A percentile compares a stretch with the other conserved stretches of the same genome.
Evolutionary conservation across 73 alveolate species (phyloP).

Genomic region (Paramecium pentaurelia): DNA sequence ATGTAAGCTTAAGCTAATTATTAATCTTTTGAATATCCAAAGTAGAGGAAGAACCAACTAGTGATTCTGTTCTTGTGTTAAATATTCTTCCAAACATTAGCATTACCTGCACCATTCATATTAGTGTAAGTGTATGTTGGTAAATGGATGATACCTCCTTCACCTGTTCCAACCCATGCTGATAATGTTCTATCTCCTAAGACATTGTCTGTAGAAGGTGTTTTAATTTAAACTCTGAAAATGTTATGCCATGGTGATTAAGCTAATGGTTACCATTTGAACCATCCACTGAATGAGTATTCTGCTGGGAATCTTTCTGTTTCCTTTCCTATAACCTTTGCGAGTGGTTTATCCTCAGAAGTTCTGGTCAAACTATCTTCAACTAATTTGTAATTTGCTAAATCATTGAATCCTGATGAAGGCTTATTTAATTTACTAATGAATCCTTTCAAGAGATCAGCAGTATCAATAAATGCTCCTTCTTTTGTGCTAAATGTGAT

Average conservation of each 20-base stretch:
- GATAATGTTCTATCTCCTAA: conserved; percentile 41
- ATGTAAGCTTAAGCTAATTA: background rate
- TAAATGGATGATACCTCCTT: conserved; percentile 37
- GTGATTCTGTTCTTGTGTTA: conserved; percentile 6
- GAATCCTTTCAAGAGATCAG: background rate
- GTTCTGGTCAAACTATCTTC: background rate
- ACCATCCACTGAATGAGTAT: conserved; percentile 49
- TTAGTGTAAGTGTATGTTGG: conserved; percentile 42
- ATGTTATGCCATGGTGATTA: conserved; percentile 47
- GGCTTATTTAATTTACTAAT: background rate
- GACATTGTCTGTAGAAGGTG: conserved; percentile 24
- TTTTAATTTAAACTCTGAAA: conserved; percentile 39
- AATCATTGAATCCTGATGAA: background rate
- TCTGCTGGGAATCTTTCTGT: conserved; percentile 27
- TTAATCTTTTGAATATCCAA: background rate
- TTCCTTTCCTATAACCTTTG: background rate
- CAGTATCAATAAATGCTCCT: conserved; percentile 6
- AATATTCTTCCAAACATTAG: conserved; percentile 36
- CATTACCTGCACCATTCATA: conserved; percentile 43
- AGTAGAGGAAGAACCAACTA: conserved; percentile 12
- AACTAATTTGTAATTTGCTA: background rate
- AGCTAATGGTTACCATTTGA: conserved; percentile 12
- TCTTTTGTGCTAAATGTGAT: background rate
- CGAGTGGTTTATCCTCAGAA: background rate
- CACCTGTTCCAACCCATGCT: background rate